Evolutionary conservation across 2,329 filamentous ascomycete genomes (phyloP).

Genomic region (Pleoardoris graminearum): DNA sequence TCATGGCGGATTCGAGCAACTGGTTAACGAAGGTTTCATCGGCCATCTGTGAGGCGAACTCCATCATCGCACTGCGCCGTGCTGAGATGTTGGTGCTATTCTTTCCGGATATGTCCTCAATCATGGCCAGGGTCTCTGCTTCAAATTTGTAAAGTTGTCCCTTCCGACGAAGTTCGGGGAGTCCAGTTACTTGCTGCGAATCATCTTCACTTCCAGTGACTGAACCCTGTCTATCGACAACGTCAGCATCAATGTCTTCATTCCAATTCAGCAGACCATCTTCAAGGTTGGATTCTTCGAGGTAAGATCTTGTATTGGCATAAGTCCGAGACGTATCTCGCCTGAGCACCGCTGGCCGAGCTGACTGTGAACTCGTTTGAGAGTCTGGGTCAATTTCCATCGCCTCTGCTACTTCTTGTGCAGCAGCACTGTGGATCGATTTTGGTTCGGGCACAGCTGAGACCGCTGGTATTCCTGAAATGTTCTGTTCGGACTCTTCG

Average conservation of each 20-base stretch:
- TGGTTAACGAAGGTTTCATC: constrained; percentile 67
- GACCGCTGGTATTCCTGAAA: not conserved
- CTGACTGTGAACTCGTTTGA: constrained; percentile 31
- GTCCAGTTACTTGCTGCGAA: constrained; percentile 54
- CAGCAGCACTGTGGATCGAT: not conserved
- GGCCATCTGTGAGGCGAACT: constrained; percentile 58
- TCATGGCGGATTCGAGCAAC: constrained; percentile 74
- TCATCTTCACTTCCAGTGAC: constrained; percentile 52
- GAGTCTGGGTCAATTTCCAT: constrained; percentile 27
- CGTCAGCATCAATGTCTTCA: constrained; percentile 24
- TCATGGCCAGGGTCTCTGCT: constrained; percentile 58
- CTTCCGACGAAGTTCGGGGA: constrained; percentile 64
- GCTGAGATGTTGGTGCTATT: constrained; percentile 49
- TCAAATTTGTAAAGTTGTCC: constrained; percentile 62
- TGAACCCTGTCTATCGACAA: constrained; percentile 21
- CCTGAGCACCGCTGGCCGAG: constrained; percentile 23
- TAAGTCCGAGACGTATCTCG: constrained; percentile 57
- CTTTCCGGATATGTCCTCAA: constrained; percentile 61
- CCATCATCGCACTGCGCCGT: constrained; percentile 58
- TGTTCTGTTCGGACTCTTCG: constrained; percentile 21
- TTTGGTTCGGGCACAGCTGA: constrained; percentile 1
- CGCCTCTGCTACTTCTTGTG: constrained; percentile 9
- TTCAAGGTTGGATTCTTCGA: constrained; percentile 57
- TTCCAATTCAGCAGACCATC: constrained; percentile 40
- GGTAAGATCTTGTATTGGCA: constrained; percentile 61